phyloP scores from a whole-genome alignment of 371 early-diverging fungal genomes.

The Rhizopus microsporus region DNA sequence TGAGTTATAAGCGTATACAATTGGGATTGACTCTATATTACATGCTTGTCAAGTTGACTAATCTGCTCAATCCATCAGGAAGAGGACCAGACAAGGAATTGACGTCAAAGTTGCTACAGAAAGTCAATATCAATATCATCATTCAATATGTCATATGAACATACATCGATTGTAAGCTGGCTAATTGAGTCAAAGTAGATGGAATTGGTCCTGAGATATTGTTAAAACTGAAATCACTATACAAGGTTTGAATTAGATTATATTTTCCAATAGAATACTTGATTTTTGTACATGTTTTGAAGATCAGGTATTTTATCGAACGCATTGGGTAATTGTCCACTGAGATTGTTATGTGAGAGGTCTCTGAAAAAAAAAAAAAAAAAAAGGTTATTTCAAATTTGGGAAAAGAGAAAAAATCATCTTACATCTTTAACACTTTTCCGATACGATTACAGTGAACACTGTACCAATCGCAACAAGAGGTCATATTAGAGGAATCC shows the following conservation, averaged over 20 bases:
- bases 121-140: background rate
- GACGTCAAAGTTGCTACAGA: conserved; percentile 39
- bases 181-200: conserved; percentile 28
- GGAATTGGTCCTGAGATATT: conserved; percentile 51
- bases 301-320: conserved; percentile 42
- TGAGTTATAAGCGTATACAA: background rate
- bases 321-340: conserved; percentile 49
- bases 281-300: conserved; percentile 37
- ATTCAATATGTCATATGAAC: background rate
- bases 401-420: background rate
- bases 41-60: conserved; percentile 35
- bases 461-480: conserved; percentile 46
- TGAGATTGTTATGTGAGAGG: conserved; percentile 47
- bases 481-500: conserved; percentile 41
- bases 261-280: background rate
- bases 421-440: conserved; percentile 43
- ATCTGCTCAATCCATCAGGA: conserved; percentile 24
- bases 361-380: conserved; percentile 19
- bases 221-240: conserved; percentile 54
- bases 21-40: conserved; percentile 8
- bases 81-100: conserved; percentile 36
- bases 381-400: conserved; percentile 4
- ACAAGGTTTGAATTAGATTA: conserved; percentile 5
- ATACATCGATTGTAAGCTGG: conserved; percentile 32
- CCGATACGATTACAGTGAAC: conserved; percentile 41